phyloP scores from a whole-genome alignment of 2,329 filamentous ascomycete species.

The Spiromastix sp. region DNA sequence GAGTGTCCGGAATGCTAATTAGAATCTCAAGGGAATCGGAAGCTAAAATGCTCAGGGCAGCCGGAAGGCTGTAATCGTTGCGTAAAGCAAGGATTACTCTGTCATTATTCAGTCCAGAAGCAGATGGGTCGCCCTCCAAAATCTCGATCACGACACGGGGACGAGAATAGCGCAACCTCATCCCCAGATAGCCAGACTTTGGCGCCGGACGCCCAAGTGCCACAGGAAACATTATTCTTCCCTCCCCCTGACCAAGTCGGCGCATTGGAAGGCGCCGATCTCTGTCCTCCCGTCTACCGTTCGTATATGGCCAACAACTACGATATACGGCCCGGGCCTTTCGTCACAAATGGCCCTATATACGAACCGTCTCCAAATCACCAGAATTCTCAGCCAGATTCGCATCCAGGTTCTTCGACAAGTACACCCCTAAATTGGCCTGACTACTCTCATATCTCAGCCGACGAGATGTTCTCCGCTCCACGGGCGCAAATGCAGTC shows the following conservation, averaged over 20 bases:
- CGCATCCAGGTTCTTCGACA: not conserved
- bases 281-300: slow-evolving; percentile 21
- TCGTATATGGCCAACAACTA: slow-evolving; percentile 10
- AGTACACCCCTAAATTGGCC: not conserved
- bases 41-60: slow-evolving; percentile 40
- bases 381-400: not conserved
- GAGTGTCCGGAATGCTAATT: too few species aligned
- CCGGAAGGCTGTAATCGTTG: slow-evolving; percentile 33
- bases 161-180: slow-evolving; percentile 4
- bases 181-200: slow-evolving; percentile 1
- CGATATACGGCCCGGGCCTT: slow-evolving; percentile 8
- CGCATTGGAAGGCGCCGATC: slow-evolving; percentile 16
- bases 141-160: slow-evolving; percentile 25
- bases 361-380: slow-evolving; percentile 7
- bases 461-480: slow-evolving; percentile 4
- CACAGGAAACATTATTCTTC: not conserved
- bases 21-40: slow-evolving; percentile 32
- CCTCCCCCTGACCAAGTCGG: slow-evolving; percentile 9
- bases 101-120: slow-evolving; percentile 38
- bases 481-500: slow-evolving; percentile 2
- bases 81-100: slow-evolving; percentile 29
- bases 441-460: slow-evolving; percentile 9
- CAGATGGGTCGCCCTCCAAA: slow-evolving; percentile 38
- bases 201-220: not conserved
- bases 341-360: slow-evolving; percentile 9